Evolutionary conservation across 192 early-diverging fungal species (phyloP), one percentile per base, ranked within the genome.

Genomic region (Linnemannia schmuckeri): DNA sequence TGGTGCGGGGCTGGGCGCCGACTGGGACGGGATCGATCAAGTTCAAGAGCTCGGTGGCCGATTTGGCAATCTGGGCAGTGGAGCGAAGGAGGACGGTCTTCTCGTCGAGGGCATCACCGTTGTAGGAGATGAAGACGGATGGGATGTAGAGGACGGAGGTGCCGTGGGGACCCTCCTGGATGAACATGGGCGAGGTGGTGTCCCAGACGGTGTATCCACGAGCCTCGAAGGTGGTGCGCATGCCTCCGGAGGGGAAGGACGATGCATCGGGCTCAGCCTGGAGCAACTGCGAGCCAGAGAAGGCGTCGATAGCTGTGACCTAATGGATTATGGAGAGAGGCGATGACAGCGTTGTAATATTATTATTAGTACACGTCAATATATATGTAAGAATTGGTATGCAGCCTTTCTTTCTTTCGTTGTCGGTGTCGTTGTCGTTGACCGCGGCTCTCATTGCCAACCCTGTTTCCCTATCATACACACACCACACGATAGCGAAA

Each of bases 141-240:
- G 97, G 98, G 72, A 99, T 95, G 89, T 99, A 99, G 73, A 99
- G 93, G 82, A 98, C 94, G 27, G 95, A 89, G 66, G 97, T 99
- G 81, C 95, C 94, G 90, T 98, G 97, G 46, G 97, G 97, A 44
- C 96, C 98, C 57, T 93, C 89, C 91, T 97, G 96, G 76, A 99
- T 88, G 89, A 97, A 99, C 97, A 99, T 97, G 84, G 97, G 97
- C 83, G 95, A 95, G 76, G 91, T 96, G 69, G 97, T 97, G 91
- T 99, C 98, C 98, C 98, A 99, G 87, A 99, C 96, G 87, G 97
- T 99, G 94, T 99, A 99, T 75, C 98, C 98, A 91, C 97, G 97
- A 80, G 97, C 98, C 92, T 99, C 98, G 88, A 99, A 99, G 78
- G 98, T 99, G 79, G 96, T 93, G 85, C 97, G 94, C 94, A 98